A percentile compares a stretch with the other conserved stretches of the same genome.
phyloP scores from a whole-genome alignment of 352 stramenopile species.

The Pythium plurisporium region DNA sequence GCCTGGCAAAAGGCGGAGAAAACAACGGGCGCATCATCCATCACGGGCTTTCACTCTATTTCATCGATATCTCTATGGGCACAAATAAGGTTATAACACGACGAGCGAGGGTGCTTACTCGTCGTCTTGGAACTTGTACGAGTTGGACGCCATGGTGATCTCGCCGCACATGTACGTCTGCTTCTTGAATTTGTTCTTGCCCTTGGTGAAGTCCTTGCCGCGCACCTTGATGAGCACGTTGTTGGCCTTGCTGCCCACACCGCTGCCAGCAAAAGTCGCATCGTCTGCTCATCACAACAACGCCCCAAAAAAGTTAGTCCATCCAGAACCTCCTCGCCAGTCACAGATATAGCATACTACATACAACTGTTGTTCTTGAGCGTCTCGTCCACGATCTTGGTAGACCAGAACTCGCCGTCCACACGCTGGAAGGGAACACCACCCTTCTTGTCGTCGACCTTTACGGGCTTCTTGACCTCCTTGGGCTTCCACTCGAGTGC shows the following conservation, averaged over 20 bases:
- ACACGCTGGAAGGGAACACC: constrained; percentile 98
- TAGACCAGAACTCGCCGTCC: constrained; percentile 94
- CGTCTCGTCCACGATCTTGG: constrained; percentile 86
- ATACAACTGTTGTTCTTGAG: constrained; percentile 97
- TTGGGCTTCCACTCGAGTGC: constrained; percentile 90
- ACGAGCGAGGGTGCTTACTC: not conserved
- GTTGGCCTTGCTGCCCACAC: constrained; percentile 97
- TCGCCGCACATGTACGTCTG: constrained; percentile 93
- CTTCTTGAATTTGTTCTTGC: constrained; percentile 99
- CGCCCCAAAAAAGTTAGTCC: not conserved
- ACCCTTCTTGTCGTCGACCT: constrained; percentile 58
- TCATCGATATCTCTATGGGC: constrained; percentile 17
- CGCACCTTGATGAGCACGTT: constrained; percentile 96
- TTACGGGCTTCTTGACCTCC: constrained; percentile 70
- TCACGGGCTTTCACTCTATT: constrained; percentile 13
- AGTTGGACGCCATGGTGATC: constrained; percentile 93
- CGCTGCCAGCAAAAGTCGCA: constrained; percentile 92
- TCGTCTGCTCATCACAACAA: constrained; percentile 59
- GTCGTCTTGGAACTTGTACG: constrained; percentile 89
- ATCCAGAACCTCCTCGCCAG: not conserved
- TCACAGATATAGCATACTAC: constrained; percentile 6
- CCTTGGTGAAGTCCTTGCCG: constrained; percentile 99
- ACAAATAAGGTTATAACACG: constrained; percentile 12
- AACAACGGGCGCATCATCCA: not conserved
- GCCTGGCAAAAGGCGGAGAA: not conserved